Evolutionary conservation across 1,139 yeast species (phyloP).

Genomic region (Suhomyces yuchorum): DNA sequence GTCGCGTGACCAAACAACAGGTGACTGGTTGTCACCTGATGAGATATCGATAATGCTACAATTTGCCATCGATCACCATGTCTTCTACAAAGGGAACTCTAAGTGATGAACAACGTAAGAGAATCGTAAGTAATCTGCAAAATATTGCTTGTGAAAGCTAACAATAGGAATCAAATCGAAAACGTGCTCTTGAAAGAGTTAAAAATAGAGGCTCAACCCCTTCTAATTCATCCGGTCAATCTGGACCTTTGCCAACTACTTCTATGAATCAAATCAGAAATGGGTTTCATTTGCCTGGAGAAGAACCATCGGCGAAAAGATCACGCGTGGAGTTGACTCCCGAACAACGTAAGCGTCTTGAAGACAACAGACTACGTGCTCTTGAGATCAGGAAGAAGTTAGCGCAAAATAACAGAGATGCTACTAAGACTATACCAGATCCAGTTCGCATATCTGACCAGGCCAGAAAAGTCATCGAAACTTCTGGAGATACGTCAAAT

Average conservation of each 20-base stretch:
- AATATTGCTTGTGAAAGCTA: conserved; percentile 1
- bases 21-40: neutral
- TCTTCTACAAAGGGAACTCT: conserved; percentile 17
- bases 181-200: conserved; percentile 59
- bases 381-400: conserved; percentile 51
- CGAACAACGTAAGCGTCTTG: conserved; percentile 55
- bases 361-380: conserved; percentile 61
- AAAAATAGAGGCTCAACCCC: conserved; percentile 36
- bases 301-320: conserved; percentile 13
- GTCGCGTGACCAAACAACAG: neutral
- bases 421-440: conserved; percentile 20
- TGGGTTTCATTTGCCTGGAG: conserved; percentile 11
- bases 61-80: conserved; percentile 11
- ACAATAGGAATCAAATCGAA: conserved; percentile 57
- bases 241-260: conserved; percentile 19
- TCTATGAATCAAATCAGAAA: conserved; percentile 14
- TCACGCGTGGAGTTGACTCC: conserved; percentile 43
- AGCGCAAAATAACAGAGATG: conserved; percentile 33
- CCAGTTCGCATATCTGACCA: conserved; percentile 14
- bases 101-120: conserved; percentile 18
- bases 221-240: neutral
- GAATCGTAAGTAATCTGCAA: conserved; percentile 17
- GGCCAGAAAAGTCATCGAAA: conserved; percentile 14
- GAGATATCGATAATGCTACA: neutral
- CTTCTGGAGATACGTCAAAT: conserved; percentile 1